phyloP scores from a whole-genome alignment of 2,329 filamentous ascomycete species.

The Furcasterigmium sp. region DNA sequence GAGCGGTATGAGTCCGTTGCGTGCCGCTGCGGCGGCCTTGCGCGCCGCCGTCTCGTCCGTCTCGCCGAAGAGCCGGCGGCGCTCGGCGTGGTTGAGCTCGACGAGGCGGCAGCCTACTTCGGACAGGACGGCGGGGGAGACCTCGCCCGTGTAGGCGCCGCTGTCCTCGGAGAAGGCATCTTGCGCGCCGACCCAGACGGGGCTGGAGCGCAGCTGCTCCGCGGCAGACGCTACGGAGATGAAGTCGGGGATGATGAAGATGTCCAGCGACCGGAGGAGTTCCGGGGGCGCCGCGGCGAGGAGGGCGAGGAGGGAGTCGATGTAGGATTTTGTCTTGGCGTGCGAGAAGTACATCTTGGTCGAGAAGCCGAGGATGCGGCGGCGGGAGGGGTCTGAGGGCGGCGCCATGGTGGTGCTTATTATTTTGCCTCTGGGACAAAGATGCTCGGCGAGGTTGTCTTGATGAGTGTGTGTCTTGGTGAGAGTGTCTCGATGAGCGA shows the following conservation, averaged over 20 bases:
- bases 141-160: conserved; percentile 74
- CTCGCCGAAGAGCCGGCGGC: conserved; percentile 67
- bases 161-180: conserved; percentile 65
- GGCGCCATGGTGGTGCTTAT: conserved; percentile 6
- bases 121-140: conserved; percentile 62
- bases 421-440: no score
- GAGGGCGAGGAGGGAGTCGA: conserved; percentile 40
- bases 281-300: conserved; percentile 31
- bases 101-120: conserved; percentile 68
- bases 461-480: no score
- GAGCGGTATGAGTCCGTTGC: conserved; percentile 69
- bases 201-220: conserved; percentile 36
- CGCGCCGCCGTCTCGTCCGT: conserved; percentile 61
- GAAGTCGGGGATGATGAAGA: conserved; percentile 77
- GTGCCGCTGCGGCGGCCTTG: conserved; percentile 64
- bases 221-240: conserved; percentile 55
- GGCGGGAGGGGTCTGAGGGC: conserved; percentile 16
- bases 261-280: conserved; percentile 43
- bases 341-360: conserved; percentile 79
- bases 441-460: no score
- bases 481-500: no score
- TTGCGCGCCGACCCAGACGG: conserved; percentile 67
- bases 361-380: conserved; percentile 66
- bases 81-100: conserved; percentile 77
- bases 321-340: conserved; percentile 53